Base-by-base conservation (phyloP, 352 stramenopile species). In the Phytopythium vexans region DNA sequence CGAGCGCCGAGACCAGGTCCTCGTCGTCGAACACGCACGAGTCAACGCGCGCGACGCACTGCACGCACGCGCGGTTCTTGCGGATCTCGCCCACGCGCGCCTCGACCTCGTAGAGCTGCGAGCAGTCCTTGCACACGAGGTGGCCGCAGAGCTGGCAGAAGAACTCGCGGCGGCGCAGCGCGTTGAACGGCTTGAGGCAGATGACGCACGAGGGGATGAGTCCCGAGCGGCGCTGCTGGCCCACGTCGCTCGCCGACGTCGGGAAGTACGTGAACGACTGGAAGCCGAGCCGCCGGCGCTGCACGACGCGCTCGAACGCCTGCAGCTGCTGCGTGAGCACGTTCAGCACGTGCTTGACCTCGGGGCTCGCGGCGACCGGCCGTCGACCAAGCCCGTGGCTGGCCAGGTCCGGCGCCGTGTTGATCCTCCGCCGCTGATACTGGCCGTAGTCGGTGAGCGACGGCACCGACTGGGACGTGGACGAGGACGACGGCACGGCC, bases 181-280 rank as follows among this genome's bases (percentile, higher is more conserved):
- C 49, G 49, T 27, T 27, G 36, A 84, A 84, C 8, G 37, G 27
- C 49, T 79, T 81, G 43, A 12, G 27, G 61, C 77, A 90, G 44
- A 88, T 78, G 4, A 42, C 56, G 50, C 73, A 27, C 21, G 21
- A 27, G 1, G 21, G 21, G 2, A 27, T 2, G 21, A 27, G 21
- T 27, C 21, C 21, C 12, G 48, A 53, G 49, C 77, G 87, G 27
- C 35, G 40, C 16, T 70, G 68, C 32, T 72, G 58, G 1, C 60
- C 16, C 15, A 41, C 41, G 12, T 62, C 53, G 21, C 44, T 53
- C 14, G 45, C 54, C 39, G 72, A 68, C 9, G 54, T 72, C 1
- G 76, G 71, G 31, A 84, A 84, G 62, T 82, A 82, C 36, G 86
- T 59, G 54, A 87, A 88, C 11, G 69, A 66, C 68, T 89, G 78